Percentiles rank a stretch among this genome's conserved stretches.
Conservation (phyloP, 345 rosid genomes). For the Mercurialis annua region DNA sequence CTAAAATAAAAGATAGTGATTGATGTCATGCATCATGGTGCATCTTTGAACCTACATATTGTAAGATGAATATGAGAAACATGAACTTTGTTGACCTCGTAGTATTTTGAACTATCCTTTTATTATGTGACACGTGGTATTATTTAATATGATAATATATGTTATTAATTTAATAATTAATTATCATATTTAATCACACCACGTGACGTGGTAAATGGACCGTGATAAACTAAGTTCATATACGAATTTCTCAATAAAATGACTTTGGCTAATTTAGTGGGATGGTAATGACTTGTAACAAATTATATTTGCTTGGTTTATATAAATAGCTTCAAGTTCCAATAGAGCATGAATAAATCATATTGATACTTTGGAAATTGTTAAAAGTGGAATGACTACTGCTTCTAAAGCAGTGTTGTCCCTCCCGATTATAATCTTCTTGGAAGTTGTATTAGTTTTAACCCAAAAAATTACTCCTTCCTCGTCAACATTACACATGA, state of each 20-base stretch:
- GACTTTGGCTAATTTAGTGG: constrained; percentile 16
- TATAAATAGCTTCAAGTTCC: constrained; percentile 50
- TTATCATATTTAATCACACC: too few species aligned
- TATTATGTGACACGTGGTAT: too few species aligned
- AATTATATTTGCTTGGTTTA: constrained; percentile 24
- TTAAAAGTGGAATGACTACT: constrained; percentile 15
- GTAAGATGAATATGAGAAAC: too few species aligned
- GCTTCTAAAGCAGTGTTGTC: constrained; percentile 11
- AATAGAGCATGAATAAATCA: constrained; percentile 17
- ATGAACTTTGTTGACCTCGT: too few species aligned
- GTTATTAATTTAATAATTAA: too few species aligned
- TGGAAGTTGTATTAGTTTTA: constrained; percentile 19
- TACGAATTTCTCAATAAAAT: too few species aligned
- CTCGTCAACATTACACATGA: constrained; percentile 3
- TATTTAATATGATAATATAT: too few species aligned
- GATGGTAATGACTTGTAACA: constrained; percentile 14
- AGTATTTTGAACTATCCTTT: too few species aligned
- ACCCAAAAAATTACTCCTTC: background rate
- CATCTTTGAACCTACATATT: constrained; percentile 1
- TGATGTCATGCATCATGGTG: background rate
- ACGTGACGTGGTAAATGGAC: too few species aligned
- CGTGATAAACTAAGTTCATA: too few species aligned
- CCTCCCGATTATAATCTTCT: constrained; percentile 11
- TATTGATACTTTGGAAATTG: constrained; percentile 21
- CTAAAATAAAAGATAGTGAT: background rate